Conservation (phyloP, 2,329 filamentous ascomycete species). For the Alternaria alternata region DNA sequence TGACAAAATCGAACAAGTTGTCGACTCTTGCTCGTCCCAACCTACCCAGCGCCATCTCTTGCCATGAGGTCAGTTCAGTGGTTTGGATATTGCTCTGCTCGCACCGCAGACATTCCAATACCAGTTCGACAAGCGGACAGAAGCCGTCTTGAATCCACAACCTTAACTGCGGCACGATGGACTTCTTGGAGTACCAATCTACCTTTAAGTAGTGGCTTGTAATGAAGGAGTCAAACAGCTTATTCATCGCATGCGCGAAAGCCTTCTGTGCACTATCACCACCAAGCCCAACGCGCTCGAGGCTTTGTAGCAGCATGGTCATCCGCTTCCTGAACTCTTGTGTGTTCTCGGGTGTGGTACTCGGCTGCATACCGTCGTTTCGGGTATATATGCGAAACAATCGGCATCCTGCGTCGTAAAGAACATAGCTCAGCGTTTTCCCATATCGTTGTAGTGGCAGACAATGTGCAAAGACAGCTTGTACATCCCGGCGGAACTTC, state of each 20-base stretch:
- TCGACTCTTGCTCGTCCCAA: conserved; percentile 73
- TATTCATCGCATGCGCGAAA: conserved; percentile 75
- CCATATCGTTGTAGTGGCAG: conserved; percentile 62
- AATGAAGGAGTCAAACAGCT: conserved; percentile 70
- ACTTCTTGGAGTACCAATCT: conserved; percentile 64
- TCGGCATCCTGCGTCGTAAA: conserved; percentile 62
- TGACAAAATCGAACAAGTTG: conserved; percentile 81
- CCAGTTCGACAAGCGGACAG: conserved; percentile 68
- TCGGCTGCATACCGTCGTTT: conserved; percentile 34
- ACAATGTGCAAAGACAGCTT: conserved; percentile 71
- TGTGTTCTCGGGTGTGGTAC: conserved; percentile 26
- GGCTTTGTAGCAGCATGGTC: conserved; percentile 64
- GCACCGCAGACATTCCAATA: conserved; percentile 57
- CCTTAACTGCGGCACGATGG: conserved; percentile 67
- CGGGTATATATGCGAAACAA: conserved; percentile 53
- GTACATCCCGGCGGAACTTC: conserved; percentile 68
- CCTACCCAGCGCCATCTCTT: conserved; percentile 72
- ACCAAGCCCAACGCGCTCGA: conserved; percentile 72
- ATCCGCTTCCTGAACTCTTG: conserved; percentile 60
- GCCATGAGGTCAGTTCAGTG: conserved; percentile 70
- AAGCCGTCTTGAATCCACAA: conserved; percentile 75
- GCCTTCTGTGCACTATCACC: conserved; percentile 74
- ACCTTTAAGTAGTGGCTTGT: conserved; percentile 66
- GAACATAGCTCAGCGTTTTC: conserved; percentile 62
- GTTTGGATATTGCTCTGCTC: conserved; percentile 37